A percentile compares a stretch with the other conserved stretches of the same genome.
These are phyloP conservation scores for Piedraia hortae DNA, from an alignment of 2,329 filamentous ascomycete species.

Conservation along the genomic window DNA sequence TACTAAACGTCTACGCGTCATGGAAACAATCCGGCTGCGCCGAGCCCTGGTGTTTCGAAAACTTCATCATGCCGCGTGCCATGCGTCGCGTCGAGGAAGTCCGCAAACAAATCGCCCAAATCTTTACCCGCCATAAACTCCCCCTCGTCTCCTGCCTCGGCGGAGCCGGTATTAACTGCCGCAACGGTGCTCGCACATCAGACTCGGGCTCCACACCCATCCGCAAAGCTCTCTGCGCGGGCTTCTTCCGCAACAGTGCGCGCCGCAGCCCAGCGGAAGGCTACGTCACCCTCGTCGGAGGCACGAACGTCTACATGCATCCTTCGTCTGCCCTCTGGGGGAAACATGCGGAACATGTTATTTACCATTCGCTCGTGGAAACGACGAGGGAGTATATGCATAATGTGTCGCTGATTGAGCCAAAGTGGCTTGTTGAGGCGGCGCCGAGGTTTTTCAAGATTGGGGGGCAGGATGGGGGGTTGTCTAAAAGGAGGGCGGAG, in stretches of 20 bases:
- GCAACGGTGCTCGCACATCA: too few relatives aligned
- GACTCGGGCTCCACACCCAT: conserved; percentile 70
- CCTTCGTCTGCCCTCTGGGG: conserved; percentile 78
- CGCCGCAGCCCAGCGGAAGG: conserved; percentile 90
- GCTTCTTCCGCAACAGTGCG: conserved; percentile 87
- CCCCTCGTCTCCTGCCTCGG: conserved; percentile 54
- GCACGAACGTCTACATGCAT: conserved; percentile 84
- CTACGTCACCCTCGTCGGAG: conserved; percentile 91
- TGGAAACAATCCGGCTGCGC: conserved; percentile 71
- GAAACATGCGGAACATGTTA: conserved; percentile 86
- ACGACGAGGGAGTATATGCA: conserved; percentile 99
- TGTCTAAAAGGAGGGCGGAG: conserved; percentile 78
- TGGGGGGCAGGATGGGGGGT: conserved; percentile 44
- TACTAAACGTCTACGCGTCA: conserved; percentile 90
- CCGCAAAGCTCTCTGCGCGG: conserved; percentile 64
- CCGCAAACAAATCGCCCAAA: conserved; percentile 67
- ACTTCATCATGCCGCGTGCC: conserved; percentile 78
- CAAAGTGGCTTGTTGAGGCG: conserved; percentile 77
- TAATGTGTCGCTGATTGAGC: conserved; percentile 73
- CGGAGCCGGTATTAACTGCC: too few relatives aligned
- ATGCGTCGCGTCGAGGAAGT: conserved; percentile 84
- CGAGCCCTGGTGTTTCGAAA: conserved; percentile 86
- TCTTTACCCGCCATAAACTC: conserved; percentile 80
- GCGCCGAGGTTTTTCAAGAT: conserved; percentile 99
- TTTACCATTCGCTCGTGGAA: conserved; percentile 72